Percentiles rank a stretch among this genome's conserved stretches.
phyloP scores from a whole-genome alignment of 2,329 filamentous ascomycete genomes.

The Colletotrichum agaves region DNA sequence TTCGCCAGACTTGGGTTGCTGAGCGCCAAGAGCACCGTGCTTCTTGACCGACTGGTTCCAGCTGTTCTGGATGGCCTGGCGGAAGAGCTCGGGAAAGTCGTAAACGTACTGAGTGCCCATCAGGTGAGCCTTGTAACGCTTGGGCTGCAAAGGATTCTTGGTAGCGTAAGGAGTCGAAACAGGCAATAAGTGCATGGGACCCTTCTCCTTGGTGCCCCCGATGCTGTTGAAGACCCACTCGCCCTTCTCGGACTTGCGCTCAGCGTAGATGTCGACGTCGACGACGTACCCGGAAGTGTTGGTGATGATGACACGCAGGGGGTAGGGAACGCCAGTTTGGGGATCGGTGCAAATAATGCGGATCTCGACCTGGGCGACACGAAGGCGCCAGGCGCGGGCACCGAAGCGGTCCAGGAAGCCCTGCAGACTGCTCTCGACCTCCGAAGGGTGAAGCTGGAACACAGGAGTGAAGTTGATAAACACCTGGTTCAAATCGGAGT shows the following conservation, averaged over 20 bases:
- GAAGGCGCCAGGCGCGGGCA: conserved; percentile 92
- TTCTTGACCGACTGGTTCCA: conserved; percentile 83
- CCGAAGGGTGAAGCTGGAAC: conserved; percentile 88
- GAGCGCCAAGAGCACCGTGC: conserved; percentile 78
- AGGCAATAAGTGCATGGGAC: conserved; percentile 91
- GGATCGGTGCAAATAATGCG: conserved; percentile 98
- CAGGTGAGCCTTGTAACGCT: conserved; percentile 98
- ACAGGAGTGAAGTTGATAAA: conserved; percentile 99
- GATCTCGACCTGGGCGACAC: conserved; percentile 97
- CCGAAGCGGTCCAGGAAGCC: conserved; percentile 98
- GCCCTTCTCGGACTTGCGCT: conserved; percentile 97
- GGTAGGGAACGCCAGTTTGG: conserved; percentile 83
- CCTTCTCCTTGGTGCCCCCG: conserved; percentile 93
- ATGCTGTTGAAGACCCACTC: conserved; percentile 99
- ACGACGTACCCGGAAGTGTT: conserved; percentile 99
- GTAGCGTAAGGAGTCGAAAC: conserved; percentile 94
- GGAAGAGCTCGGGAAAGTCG: conserved; percentile 99
- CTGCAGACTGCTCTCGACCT: conserved; percentile 92
- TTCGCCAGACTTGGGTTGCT: conserved; percentile 86
- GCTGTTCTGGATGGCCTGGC: conserved; percentile 95
- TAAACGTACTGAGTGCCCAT: conserved; percentile 99
- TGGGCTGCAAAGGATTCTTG: conserved; percentile 98
- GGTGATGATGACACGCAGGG: conserved; percentile 94
- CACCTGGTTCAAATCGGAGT: conserved; percentile 99
- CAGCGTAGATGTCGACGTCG: conserved; percentile 96